Conservation (phyloP, 805 yeast species). For the Yamadazyma akitaensis region DNA sequence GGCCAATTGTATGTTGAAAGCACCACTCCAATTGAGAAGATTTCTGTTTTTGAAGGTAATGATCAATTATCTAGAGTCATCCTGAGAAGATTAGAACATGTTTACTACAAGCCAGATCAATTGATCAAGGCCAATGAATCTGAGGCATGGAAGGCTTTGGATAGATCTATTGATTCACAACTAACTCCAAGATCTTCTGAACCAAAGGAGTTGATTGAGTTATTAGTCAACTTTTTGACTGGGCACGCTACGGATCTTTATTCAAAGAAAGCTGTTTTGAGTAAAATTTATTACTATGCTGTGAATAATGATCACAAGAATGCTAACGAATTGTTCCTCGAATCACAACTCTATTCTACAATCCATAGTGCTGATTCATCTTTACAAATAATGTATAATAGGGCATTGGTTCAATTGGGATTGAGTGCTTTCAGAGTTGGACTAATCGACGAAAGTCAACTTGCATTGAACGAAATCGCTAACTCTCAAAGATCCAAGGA, state of each 20-base stretch:
- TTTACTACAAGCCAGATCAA: slow-evolving; percentile 85
- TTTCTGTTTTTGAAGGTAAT: slow-evolving; percentile 32
- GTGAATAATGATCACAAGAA: slow-evolving; percentile 76
- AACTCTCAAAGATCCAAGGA: slow-evolving; percentile 85
- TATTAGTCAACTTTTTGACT: slow-evolving; percentile 57
- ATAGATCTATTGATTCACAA: slow-evolving; percentile 23
- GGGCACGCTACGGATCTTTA: slow-evolving; percentile 64
- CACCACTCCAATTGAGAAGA: slow-evolving; percentile 39
- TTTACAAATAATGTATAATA: slow-evolving; percentile 88
- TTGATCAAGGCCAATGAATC: slow-evolving; percentile 68
- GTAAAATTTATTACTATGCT: slow-evolving; percentile 87
- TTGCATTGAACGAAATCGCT: slow-evolving; percentile 81
- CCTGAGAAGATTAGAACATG: slow-evolving; percentile 82
- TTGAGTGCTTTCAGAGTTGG: slow-evolving; percentile 93
- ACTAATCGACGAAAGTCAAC: slow-evolving; percentile 79
- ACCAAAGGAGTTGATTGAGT: slow-evolving; percentile 53
- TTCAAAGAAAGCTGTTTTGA: slow-evolving; percentile 80
- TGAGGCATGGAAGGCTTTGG: slow-evolving; percentile 65
- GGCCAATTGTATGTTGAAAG: slow-evolving; percentile 83
- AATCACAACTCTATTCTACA: slow-evolving; percentile 79
- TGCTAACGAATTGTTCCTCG: slow-evolving; percentile 85
- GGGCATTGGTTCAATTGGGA: slow-evolving; percentile 94
- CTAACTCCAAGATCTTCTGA: slow-evolving; percentile 32
- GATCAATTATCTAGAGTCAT: slow-evolving; percentile 71
- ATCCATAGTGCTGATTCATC: slow-evolving; percentile 83